Base-by-base conservation (phyloP, 768 basidiomycete species). In the Cystofilobasidium capitatum region DNA sequence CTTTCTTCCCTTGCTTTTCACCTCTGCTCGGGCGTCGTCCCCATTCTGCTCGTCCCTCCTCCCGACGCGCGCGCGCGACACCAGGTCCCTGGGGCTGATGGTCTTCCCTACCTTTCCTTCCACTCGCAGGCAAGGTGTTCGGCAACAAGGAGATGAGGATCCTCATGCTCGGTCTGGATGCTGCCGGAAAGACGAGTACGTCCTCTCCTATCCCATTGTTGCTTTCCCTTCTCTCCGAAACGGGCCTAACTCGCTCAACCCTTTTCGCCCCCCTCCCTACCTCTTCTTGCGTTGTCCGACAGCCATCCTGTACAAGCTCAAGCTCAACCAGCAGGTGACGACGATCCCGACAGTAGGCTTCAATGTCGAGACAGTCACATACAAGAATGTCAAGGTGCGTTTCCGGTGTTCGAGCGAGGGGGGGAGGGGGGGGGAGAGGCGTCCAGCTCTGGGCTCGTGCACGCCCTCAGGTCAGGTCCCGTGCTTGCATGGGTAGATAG, bases 71-170 rank as follows among this genome's bases (percentile, higher is more conserved):
- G 26, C 20, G 40, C 36, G 22, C 7, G 6, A 36, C 10, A 20
- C 16, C 58, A 20, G 8, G 58, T 16, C n/a, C 37, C 33, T n/a
- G 22, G 2, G 22, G 33, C 33, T n/a, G n/a, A 4, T 42, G n/a
- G 20, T 65, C 14, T 37, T 45, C 29, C 13, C 20, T 65, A 14
- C 10, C 8, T 40, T 12, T 9, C 35, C 9, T 47, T 40, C 2
- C 39, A 33, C 36, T 37, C 35, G 13, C 42, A 94, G 91, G 85
- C 76, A 90, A 88, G 81, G 81, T 97, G 73, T 98, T 97, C 78
- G 93, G 92, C 71, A 98, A 92, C 84, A 94, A 92, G 84, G 94
- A 98, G 83, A 98, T 98, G 94, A 81, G 92, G 74, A 80, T 94
- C 75, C 80, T 96, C 77, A 98, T 98, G 94, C 81, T 97, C 73